phyloP scores from a whole-genome alignment of 2,329 filamentous ascomycete species.

The Calcarisporium arbuscula region DNA sequence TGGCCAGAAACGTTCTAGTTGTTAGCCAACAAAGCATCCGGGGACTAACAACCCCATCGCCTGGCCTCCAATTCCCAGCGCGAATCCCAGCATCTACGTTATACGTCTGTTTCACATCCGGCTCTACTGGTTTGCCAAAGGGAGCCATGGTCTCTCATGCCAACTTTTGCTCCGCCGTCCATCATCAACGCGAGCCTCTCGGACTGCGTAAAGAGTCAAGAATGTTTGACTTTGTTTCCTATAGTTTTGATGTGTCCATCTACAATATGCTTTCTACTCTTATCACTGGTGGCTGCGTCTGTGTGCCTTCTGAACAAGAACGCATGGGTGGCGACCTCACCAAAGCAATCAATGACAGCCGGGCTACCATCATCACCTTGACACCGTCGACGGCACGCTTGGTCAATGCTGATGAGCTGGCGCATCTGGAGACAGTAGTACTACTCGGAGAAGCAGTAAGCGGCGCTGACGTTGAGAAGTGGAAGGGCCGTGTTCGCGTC shows the following conservation, averaged over 20 bases:
- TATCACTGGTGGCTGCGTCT: conserved; percentile 42
- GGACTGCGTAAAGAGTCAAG: conserved; percentile 35
- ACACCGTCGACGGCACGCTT: conserved; percentile 44
- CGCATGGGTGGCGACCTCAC: conserved; percentile 42
- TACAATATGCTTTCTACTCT: conserved; percentile 49
- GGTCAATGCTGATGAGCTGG: conserved; percentile 38
- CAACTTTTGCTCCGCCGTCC: conserved; percentile 39
- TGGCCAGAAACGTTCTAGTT: conserved; percentile 25
- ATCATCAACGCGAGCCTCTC: conserved; percentile 35
- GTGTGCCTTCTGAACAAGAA: conserved; percentile 48
- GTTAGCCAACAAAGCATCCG: conserved; percentile 27
- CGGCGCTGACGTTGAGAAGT: conserved; percentile 38
- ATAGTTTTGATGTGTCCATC: conserved; percentile 50
- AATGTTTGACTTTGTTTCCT: conserved; percentile 43
- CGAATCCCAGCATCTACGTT: conserved; percentile 28
- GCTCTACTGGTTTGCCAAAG: conserved; percentile 58
- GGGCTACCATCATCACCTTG: conserved; percentile 43
- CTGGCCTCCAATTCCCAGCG: conserved; percentile 30
- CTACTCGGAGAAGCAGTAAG: conserved; percentile 49
- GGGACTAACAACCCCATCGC: conserved; percentile 15
- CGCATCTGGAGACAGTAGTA: conserved; percentile 39
- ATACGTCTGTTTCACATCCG: conserved; percentile 59
- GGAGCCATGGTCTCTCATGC: conserved; percentile 49
- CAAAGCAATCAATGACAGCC: conserved; percentile 35
- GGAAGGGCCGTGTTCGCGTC: conserved; percentile 39